Evolutionary conservation across 2,329 filamentous ascomycete genomes (phyloP).

Genomic region (Ophiobolus disseminans): DNA sequence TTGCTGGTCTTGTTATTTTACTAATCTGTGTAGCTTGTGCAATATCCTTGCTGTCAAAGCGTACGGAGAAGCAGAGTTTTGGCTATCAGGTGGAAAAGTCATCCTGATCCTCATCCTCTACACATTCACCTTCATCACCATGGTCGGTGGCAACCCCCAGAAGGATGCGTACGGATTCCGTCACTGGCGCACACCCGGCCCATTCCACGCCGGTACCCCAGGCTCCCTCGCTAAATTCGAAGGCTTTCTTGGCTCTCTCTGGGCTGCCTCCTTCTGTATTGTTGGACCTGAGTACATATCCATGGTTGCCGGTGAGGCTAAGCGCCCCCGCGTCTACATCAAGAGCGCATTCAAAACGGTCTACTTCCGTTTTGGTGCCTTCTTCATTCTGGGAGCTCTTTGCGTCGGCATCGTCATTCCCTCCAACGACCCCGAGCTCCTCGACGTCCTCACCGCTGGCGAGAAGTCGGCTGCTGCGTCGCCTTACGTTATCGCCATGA

Average conservation of each 20-base stretch:
- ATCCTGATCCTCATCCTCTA: constrained; percentile 55
- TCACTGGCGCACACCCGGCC: constrained; percentile 51
- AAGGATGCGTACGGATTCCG: constrained; percentile 54
- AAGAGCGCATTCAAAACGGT: constrained; percentile 58
- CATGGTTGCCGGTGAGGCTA: constrained; percentile 57
- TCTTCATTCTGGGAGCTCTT: constrained; percentile 56
- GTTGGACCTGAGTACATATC: constrained; percentile 59
- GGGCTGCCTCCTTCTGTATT: constrained; percentile 55
- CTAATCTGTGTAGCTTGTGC: constrained; percentile 49
- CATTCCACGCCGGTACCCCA: constrained; percentile 37
- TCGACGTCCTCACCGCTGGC: constrained; percentile 55
- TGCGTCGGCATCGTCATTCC: constrained; percentile 59
- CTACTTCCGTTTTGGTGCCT: constrained; percentile 55
- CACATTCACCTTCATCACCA: constrained; percentile 56
- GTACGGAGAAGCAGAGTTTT: constrained; percentile 56
- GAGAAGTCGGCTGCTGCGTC: constrained; percentile 60
- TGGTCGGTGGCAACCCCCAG: constrained; percentile 54
- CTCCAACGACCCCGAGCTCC: constrained; percentile 73
- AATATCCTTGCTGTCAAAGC: constrained; percentile 56
- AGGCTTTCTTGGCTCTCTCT: constrained; percentile 50
- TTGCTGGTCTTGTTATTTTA: background rate
- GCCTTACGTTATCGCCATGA: constrained; percentile 69
- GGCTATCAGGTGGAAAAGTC: constrained; percentile 56
- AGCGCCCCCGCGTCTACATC: constrained; percentile 55
- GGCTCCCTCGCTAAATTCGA: constrained; percentile 41